Base-by-base conservation (phyloP, 805 yeast genomes). In the Metschnikowia borealis region DNA sequence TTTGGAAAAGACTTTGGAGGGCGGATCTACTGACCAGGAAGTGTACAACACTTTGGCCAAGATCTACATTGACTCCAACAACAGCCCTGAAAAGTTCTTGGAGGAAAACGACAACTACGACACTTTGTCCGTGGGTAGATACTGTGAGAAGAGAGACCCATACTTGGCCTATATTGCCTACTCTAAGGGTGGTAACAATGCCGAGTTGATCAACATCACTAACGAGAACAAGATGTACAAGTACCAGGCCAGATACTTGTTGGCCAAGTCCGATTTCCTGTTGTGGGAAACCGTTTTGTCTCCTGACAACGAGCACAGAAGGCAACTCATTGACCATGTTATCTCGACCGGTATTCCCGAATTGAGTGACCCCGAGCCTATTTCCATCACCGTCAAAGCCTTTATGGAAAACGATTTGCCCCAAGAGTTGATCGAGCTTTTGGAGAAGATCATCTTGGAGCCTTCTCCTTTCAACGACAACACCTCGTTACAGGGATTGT, bases 61-160 rank as follows among this genome's bases (percentile, higher is more conserved):
- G 76, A 94, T 94, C 59, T 94, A 94, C 78, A 94, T 94, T 63
- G 99, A 94, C 70, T 87, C 96, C 53, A 94, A 94, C 79, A 94
- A 94, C 76, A 87, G 90, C 60, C 98, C 99, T 35, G 99, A 94
- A 69, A 90, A 89, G 70, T 94, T 94, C 78, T 80, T 94, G 75
- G 85, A 84, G 66, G 98, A 92, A 70, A 94, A 94, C 70, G 79
- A 84, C 60, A 79, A 80, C 64, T 94, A 94, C 73, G 95, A 94
- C 71, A 86, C 98, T n/a, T 75, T 88, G 59, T 87, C 87, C 62
- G 97, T 94, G 58, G 99, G 99, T 78, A 89, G 83, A 67, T 94
- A 94, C 77, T 94, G 99, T 79, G 99, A 94, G 73, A 92, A 89
- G 82, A 87, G 99, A 72, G 99, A 94, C 65, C 99, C 99, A 55